Conservation (phyloP, 164 flowering plant genomes). For the Magnolia sinica region DNA sequence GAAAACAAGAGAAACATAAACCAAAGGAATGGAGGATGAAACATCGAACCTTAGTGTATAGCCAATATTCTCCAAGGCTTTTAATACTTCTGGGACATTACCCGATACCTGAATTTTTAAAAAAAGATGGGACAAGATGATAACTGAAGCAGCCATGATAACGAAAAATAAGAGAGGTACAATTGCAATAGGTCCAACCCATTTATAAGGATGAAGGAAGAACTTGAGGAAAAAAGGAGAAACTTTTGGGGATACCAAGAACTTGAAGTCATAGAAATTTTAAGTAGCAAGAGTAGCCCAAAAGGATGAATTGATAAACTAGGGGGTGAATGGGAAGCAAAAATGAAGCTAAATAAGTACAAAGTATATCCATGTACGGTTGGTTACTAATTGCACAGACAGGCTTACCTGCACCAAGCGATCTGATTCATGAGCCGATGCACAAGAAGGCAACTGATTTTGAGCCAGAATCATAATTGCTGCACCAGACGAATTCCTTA, state of each 20-base stretch:
- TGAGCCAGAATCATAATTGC: slow-evolving; percentile 58
- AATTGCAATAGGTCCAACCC: background rate
- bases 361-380: background rate
- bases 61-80: slow-evolving; percentile 75
- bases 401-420: slow-evolving; percentile 74
- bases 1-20: no score
- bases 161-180: slow-evolving; percentile 3
- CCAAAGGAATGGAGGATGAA: background rate
- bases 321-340: background rate
- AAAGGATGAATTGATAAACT: background rate
- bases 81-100: slow-evolving; percentile 58
- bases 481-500: slow-evolving; percentile 77
- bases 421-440: slow-evolving; percentile 91
- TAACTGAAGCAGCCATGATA: background rate
- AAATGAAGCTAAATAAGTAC: background rate
- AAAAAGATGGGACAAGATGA: no score
- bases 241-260: background rate
- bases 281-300: background rate
- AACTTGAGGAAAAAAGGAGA: background rate
- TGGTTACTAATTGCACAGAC: background rate
- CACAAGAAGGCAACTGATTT: slow-evolving; percentile 80
- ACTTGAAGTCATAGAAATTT: background rate
- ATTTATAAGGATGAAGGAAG: background rate
- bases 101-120: slow-evolving; percentile 59
- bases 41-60: slow-evolving; percentile 55